Conservation (phyloP, 169 alveolate species). For the Plasmodium chabaudi region DNA sequence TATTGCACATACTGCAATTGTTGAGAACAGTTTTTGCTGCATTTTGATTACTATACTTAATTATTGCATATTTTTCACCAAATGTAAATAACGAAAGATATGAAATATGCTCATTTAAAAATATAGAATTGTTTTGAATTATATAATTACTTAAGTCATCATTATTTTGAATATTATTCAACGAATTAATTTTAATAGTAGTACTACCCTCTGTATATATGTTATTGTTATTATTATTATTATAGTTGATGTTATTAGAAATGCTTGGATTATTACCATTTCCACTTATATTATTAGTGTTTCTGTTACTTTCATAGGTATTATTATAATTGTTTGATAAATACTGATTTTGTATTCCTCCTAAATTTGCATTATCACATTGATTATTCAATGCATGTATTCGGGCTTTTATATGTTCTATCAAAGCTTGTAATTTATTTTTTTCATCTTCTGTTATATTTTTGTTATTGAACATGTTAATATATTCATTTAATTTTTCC, state of each 20-base stretch:
- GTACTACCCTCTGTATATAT: constrained; percentile 11
- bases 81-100: constrained; percentile 70
- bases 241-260: background rate
- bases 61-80: constrained; percentile 66
- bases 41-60: constrained; percentile 43
- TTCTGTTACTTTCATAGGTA: background rate
- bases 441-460: constrained; percentile 34
- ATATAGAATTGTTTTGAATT: constrained; percentile 44
- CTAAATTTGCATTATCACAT: constrained; percentile 27
- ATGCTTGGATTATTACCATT: background rate
- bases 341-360: background rate
- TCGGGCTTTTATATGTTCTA: constrained; percentile 48
- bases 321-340: background rate
- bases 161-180: constrained; percentile 36
- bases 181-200: constrained; percentile 48
- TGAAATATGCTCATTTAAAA: constrained; percentile 57
- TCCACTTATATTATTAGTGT: background rate
- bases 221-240: background rate
- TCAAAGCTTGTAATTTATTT: constrained; percentile 31
- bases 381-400: constrained; percentile 48
- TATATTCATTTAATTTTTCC: constrained; percentile 58
- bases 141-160: constrained; percentile 64
- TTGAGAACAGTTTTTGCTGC: constrained; percentile 47
- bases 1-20: constrained; percentile 38
- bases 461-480: constrained; percentile 57